These are phyloP conservation scores for Moesziomyces sp. DNA, from an alignment of 1,284 basidiomycete genomes.

Conservation along the genomic window DNA sequence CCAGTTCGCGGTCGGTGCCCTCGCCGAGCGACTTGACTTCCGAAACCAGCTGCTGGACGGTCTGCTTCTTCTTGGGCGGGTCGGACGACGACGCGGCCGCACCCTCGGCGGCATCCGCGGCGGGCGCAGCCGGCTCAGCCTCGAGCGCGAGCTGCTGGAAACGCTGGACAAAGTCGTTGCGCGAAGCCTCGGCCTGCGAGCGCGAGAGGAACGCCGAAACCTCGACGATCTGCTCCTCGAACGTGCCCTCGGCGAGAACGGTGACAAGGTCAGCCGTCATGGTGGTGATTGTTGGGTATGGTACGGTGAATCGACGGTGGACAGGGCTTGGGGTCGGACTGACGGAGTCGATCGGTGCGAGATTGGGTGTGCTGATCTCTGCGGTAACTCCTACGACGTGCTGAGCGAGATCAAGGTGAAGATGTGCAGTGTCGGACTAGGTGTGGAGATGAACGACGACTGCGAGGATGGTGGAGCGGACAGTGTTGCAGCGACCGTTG, in stretches of 20 bases:
- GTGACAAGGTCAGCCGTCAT: conserved; percentile 63
- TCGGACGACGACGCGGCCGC: conserved; percentile 11
- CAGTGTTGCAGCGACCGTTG: background rate
- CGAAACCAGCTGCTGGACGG: conserved; percentile 49
- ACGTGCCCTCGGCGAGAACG: conserved; percentile 63
- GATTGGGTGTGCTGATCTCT: no score
- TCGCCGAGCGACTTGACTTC: conserved; percentile 52
- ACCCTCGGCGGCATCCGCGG: conserved; percentile 8
- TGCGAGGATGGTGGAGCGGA: background rate
- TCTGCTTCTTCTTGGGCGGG: conserved; percentile 33
- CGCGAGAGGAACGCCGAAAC: conserved; percentile 59
- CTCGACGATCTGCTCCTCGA: conserved; percentile 62
- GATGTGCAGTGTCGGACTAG: background rate
- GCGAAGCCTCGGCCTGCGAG: conserved; percentile 52
- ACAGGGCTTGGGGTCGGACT: no score
- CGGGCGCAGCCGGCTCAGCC: conserved; percentile 32
- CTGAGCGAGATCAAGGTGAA: background rate
- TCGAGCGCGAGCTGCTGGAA: conserved; percentile 51
- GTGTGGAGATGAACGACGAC: background rate
- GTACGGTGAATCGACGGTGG: background rate
- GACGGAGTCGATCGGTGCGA: no score
- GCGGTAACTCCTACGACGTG: no score
- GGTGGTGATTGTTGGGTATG: background rate
- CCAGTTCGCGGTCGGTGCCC: conserved; percentile 63
- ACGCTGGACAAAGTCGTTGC: conserved; percentile 55